A percentile compares a stretch with the other conserved stretches of the same genome.
These are phyloP conservation scores for Trichoderma koningii DNA, from an alignment of 2,329 filamentous ascomycete genomes.

Conservation along the genomic window DNA sequence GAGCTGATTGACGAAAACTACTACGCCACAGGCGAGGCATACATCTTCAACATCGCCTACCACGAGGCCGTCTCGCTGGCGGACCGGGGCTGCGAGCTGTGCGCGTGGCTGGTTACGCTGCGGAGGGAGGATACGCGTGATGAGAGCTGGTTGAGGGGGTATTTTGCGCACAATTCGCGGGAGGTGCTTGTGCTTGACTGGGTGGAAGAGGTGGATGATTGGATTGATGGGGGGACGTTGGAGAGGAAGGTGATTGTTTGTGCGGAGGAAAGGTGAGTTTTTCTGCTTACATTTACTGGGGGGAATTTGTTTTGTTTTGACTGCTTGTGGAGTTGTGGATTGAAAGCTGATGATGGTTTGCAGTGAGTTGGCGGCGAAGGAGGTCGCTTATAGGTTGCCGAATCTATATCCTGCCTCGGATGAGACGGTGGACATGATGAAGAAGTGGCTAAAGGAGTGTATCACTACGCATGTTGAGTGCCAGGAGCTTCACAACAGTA, in stretches of 20 bases:
- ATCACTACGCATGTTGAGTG: conserved; percentile 1
- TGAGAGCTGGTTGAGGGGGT: conserved; percentile 3
- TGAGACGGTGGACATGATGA: neutral
- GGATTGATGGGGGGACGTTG: conserved; percentile 10
- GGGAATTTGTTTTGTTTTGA: neutral
- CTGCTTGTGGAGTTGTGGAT: neutral
- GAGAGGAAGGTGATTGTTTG: conserved; percentile 9
- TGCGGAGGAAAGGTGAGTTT: neutral
- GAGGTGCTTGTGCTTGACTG: conserved; percentile 17
- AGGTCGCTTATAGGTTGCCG: conserved; percentile 1
- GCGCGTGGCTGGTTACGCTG: conserved; percentile 6
- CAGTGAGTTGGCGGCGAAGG: conserved; percentile 12
- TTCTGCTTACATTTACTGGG: neutral
- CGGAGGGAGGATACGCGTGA: conserved; percentile 10
- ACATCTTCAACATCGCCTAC: conserved; percentile 13
- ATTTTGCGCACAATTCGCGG: conserved; percentile 18
- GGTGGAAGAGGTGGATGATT: conserved; percentile 15
- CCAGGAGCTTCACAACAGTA: neutral
- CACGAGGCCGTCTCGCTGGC: conserved; percentile 7
- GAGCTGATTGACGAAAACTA: conserved; percentile 20
- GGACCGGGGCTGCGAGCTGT: conserved; percentile 4
- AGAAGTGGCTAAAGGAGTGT: conserved; percentile 10
- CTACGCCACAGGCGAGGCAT: conserved; percentile 16
- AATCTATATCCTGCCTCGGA: no score
- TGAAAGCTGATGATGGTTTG: neutral